These are phyloP conservation scores for Leccinum pellstonianum DNA, from an alignment of 768 basidiomycete genomes.

Conservation along the genomic window DNA sequence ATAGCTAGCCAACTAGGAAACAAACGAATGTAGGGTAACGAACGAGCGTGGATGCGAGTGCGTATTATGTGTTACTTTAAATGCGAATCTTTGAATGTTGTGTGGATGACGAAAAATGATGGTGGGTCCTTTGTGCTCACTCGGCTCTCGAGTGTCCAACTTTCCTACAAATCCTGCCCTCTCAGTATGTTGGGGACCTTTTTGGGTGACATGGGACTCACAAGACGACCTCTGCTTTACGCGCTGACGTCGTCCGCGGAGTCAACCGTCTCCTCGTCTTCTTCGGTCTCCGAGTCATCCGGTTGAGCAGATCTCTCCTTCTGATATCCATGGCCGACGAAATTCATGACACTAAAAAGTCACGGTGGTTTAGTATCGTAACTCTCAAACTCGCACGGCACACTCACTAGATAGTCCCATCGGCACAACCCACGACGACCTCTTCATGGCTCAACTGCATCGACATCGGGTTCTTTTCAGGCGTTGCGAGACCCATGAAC, in stretches of 20 bases:
- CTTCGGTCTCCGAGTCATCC: conserved; percentile 2
- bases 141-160: conserved; percentile 1
- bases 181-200: no score
- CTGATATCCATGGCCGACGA: conserved; percentile 57
- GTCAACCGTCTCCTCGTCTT: conserved; percentile 14
- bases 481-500: conserved; percentile 77
- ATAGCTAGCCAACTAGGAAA: conserved; percentile 7
- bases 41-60: conserved; percentile 12
- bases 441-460: conserved; percentile 91
- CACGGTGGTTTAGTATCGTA: conserved; percentile 12
- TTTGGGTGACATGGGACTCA: not conserved
- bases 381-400: not conserved
- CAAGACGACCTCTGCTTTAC: conserved; percentile 1
- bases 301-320: conserved; percentile 25
- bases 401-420: conserved; percentile 87
- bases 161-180: not conserved
- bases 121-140: conserved; percentile 3
- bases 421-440: conserved; percentile 87
- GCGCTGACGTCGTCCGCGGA: conserved; percentile 17
- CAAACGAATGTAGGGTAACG: conserved; percentile 24
- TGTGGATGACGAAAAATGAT: not conserved
- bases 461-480: conserved; percentile 94
- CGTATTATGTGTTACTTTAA: no score
- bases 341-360: conserved; percentile 52
- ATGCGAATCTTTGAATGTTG: not conserved